Evolutionary conservation across 1,139 yeast species (phyloP), one percentile per base, ranked within the genome.

Genomic region (Pichia sp.): DNA sequence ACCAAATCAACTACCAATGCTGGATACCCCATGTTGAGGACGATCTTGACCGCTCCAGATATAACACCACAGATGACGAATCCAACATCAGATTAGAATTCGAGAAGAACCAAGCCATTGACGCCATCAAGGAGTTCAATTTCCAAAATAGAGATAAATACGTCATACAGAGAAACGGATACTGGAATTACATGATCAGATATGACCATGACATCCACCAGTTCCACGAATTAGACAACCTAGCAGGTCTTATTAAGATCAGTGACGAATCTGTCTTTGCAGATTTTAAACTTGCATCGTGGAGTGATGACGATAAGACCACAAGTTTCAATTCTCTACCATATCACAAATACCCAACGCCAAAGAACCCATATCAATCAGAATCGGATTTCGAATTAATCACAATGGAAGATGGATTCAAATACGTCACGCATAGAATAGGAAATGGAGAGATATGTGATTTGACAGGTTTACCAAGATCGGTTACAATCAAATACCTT

Each of bases 371-470:
- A 5, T 58, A 54, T 40, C 39, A 35, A 17, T 44, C 41, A 4
- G 35, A 40, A 15, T 51, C 60, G 9, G 56, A 56, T 36, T 63
- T 60, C 47, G 56, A 53, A 32, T 30, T 62, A 34, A 45, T 53
- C 3, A 49, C 42, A 9, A 33, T 47, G 2, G 46, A 42, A 4
- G 72, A 69, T 34, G 70, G 70, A 4, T 63, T 70, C 0, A 70
- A 72, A 49, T 73, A 73, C 52, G 61, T 84, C 21, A 71, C 76
- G 44, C 89, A 85, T 52, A 66, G 69, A 2, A 65, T 85, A 14
- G 69, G 66, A 1, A 68, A 73, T 49, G 98, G 98, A 1, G 78
- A 81, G 4, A 57, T 73, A 1, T 91, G 98, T 67, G 96, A 87
- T 59, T 60, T 85, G 42, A 87, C 94, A 0, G 76, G 76, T 0